Evolutionary conservation across 2,329 filamentous ascomycete genomes (phyloP).

Genomic region (Zasmidium citrigriseum): DNA sequence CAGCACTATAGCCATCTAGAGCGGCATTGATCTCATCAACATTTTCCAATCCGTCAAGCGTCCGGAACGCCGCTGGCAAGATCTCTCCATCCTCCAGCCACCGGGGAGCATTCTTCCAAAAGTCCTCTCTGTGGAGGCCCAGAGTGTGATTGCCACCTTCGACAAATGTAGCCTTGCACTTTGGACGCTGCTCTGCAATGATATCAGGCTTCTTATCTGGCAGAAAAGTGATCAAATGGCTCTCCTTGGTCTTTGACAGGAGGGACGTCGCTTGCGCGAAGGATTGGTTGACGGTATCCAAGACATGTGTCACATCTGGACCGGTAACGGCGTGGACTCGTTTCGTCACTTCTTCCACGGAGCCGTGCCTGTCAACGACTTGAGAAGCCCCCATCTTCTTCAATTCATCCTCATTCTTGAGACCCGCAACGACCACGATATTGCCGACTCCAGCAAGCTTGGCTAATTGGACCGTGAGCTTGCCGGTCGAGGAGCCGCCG

Average conservation of each 20-base stretch:
- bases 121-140: background rate
- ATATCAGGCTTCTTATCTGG: background rate
- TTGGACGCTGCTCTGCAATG: background rate
- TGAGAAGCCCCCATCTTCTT: conserved; percentile 3
- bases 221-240: conserved; percentile 1
- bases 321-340: conserved; percentile 7
- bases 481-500: conserved; percentile 8
- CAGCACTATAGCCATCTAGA: conserved; percentile 7
- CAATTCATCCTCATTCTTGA: conserved; percentile 4
- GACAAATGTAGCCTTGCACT: background rate
- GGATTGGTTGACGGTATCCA: conserved; percentile 5
- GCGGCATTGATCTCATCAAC: conserved; percentile 12
- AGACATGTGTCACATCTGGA: conserved; percentile 2
- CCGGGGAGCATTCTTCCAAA: conserved; percentile 6
- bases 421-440: conserved; percentile 4
- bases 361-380: conserved; percentile 1
- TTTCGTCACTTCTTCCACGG: background rate
- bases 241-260: background rate
- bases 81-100: conserved; percentile 6
- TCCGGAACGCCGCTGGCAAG: background rate
- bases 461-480: conserved; percentile 9
- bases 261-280: conserved; percentile 6
- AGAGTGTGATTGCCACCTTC: background rate
- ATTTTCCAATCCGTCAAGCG: conserved; percentile 1
- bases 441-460: conserved; percentile 7